phyloP scores from a whole-genome alignment of 2,329 filamentous ascomycete genomes.

The Ophiostoma populinum region DNA sequence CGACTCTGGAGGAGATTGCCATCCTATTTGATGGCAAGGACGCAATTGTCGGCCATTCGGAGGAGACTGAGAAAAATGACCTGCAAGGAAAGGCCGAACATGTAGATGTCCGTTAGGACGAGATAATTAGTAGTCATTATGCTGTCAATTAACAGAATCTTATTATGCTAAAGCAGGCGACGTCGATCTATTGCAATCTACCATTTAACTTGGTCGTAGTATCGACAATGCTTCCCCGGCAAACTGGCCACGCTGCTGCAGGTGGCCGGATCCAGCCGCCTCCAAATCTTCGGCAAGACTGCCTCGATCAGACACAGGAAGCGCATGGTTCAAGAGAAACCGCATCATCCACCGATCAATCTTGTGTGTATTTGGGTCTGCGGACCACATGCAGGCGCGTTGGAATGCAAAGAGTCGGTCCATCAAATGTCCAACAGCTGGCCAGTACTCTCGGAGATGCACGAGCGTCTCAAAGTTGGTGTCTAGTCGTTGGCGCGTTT shows the following conservation, averaged over 20 bases:
- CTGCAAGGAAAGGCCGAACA: background rate
- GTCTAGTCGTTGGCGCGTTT: background rate
- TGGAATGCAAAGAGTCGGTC: background rate
- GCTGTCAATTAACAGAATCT: too few species aligned
- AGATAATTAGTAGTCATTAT: too few species aligned
- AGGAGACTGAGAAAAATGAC: background rate
- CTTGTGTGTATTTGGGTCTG: slow-evolving; percentile 1
- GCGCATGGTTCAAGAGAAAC: background rate
- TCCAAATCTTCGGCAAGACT: background rate
- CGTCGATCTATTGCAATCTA: background rate
- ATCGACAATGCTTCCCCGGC: background rate
- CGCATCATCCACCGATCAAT: background rate
- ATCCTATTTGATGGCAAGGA: slow-evolving; percentile 26
- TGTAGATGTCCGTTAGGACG: background rate
- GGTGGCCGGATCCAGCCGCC: background rate
- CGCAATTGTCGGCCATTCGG: background rate
- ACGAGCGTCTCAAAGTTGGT: background rate
- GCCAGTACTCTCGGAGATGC: background rate
- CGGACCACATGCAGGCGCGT: slow-evolving; percentile 1
- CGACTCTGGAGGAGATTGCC: slow-evolving; percentile 22
- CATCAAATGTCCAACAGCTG: background rate
- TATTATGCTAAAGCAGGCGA: too few species aligned
- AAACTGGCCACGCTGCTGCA: slow-evolving; percentile 1
- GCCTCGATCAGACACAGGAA: background rate
- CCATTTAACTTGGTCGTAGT: background rate